Evolutionary conservation across 345 rosid species (phyloP).

Genomic region (Litchi chinensis): DNA sequence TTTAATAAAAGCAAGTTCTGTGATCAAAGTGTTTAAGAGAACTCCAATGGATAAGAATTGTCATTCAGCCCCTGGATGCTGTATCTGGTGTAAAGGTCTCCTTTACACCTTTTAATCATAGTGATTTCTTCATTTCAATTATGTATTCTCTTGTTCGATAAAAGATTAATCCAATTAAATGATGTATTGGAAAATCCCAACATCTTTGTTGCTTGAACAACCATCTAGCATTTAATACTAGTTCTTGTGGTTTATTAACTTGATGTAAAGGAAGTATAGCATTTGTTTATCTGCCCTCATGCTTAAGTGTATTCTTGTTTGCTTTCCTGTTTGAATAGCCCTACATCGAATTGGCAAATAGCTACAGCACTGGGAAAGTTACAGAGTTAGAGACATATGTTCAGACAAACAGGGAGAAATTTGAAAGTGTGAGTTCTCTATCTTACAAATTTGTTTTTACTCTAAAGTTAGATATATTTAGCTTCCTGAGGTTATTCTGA

Average conservation of each 20-base stretch:
- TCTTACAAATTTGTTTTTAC: background rate
- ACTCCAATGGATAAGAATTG: background rate
- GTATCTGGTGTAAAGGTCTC: background rate
- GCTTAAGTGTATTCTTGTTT: conserved; percentile 8
- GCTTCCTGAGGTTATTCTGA: conserved; percentile 10
- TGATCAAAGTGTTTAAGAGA: background rate
- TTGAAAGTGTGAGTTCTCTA: conserved; percentile 60
- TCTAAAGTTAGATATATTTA: background rate
- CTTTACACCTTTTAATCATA: background rate
- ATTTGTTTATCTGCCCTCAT: background rate
- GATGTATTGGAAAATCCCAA: background rate
- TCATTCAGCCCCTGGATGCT: background rate
- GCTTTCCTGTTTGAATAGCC: conserved; percentile 45
- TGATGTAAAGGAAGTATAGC: background rate
- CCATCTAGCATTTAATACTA: background rate
- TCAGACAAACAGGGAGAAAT: conserved; percentile 52
- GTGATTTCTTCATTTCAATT: background rate
- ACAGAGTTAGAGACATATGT: conserved; percentile 59
- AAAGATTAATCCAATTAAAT: background rate
- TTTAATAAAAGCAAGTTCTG: background rate
- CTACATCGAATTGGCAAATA: conserved; percentile 69
- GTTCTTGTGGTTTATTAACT: conserved; percentile 6
- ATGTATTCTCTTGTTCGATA: background rate
- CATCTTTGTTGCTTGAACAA: background rate
- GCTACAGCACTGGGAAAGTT: conserved; percentile 66